Conservation (phyloP, 352 stramenopile species). For the Halophytophthora polymorphica region DNA sequence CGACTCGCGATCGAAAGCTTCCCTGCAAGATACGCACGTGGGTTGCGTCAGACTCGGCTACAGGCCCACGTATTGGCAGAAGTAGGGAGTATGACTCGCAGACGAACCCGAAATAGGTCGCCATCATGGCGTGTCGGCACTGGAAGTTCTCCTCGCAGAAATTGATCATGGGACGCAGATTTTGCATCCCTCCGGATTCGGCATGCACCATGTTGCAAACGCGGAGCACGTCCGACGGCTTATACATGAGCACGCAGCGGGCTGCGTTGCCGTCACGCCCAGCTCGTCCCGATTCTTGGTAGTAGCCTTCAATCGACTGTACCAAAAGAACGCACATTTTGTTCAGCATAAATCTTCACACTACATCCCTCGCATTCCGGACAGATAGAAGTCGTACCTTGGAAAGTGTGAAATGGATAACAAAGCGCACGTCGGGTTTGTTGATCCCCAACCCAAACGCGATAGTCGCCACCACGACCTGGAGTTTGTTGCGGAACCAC, state of each 20-base stretch:
- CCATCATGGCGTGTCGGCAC: conserved; percentile 49
- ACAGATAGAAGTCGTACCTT: conserved; percentile 44
- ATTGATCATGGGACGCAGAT: conserved; percentile 62
- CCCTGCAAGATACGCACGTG: conserved; percentile 21
- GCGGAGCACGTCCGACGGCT: conserved; percentile 65
- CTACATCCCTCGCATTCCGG: not conserved
- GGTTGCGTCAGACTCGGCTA: too few species aligned
- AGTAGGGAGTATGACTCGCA: not conserved
- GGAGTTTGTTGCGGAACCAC: conserved; percentile 50
- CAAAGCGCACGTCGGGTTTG: conserved; percentile 91
- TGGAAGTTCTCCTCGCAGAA: conserved; percentile 41
- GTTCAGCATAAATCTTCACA: not conserved
- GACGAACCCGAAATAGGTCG: conserved; percentile 54
- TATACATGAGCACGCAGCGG: conserved; percentile 89
- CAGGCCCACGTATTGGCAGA: too few species aligned
- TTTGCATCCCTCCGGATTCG: conserved; percentile 59
- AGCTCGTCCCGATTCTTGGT: conserved; percentile 95
- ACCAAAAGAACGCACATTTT: conserved; percentile 12
- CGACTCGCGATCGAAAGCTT: conserved; percentile 29
- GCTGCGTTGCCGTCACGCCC: conserved; percentile 91
- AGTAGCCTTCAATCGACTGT: conserved; percentile 95
- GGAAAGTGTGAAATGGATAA: conserved; percentile 86
- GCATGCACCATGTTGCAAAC: conserved; percentile 66
- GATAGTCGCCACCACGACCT: conserved; percentile 93
- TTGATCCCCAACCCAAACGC: conserved; percentile 94